Conservation (phyloP, 2,329 filamentous ascomycete genomes). For the Ophiostoma angusticollis region DNA sequence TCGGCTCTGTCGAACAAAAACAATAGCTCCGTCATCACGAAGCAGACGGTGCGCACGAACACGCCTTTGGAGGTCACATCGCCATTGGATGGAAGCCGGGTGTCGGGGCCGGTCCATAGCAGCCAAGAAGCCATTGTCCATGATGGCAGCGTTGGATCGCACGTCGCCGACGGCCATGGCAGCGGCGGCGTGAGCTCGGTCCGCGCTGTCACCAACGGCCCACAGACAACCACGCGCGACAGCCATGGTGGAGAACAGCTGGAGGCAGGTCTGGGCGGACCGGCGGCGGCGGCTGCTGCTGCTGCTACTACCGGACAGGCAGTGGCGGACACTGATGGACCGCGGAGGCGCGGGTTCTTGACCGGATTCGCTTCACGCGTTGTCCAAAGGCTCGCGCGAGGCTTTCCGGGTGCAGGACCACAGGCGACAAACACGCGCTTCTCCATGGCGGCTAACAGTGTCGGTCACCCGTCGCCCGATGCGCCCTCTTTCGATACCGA, state of each 20-base stretch:
- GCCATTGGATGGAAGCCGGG: background rate
- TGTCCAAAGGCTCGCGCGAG: background rate
- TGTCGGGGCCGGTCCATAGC: too few relatives aligned
- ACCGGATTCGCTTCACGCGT: slow-evolving; percentile 5
- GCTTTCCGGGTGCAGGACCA: background rate
- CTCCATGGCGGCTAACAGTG: background rate
- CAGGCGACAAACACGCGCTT: background rate
- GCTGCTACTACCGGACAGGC: too few relatives aligned
- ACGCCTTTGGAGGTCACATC: slow-evolving; percentile 2
- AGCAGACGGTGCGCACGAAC: slow-evolving; percentile 6
- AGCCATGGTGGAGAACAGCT: background rate
- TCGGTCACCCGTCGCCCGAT: slow-evolving; percentile 6
- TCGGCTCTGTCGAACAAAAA: background rate
- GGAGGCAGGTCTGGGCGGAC: background rate
- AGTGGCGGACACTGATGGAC: too few relatives aligned
- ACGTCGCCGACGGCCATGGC: background rate
- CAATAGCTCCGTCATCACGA: slow-evolving; percentile 1
- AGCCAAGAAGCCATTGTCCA: slow-evolving; percentile 12
- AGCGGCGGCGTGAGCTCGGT: background rate
- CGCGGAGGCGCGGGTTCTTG: slow-evolving; percentile 4
- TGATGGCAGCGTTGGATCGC: background rate
- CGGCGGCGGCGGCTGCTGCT: background rate
- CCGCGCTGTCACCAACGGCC: slow-evolving; percentile 1
- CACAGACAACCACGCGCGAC: too few relatives aligned
- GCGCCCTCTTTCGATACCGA: slow-evolving; percentile 12